Percentiles rank a stretch among this genome's conserved stretches.
These are phyloP conservation scores for Neofusicoccum sp. DNA, from an alignment of 2,329 filamentous ascomycete genomes.

Conservation along the genomic window DNA sequence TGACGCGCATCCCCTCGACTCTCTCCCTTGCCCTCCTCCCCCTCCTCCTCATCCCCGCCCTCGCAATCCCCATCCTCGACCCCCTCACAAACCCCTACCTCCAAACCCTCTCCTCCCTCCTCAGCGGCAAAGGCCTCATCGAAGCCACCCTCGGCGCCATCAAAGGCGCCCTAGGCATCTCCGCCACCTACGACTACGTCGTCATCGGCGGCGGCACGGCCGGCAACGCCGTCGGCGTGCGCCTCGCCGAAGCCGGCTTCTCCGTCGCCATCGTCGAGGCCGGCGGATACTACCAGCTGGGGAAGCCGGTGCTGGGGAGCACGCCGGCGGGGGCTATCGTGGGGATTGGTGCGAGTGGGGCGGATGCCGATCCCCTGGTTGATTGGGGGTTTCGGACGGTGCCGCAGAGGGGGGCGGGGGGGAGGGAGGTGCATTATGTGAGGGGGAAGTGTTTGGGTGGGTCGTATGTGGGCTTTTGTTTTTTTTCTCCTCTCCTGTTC, in stretches of 20 bases:
- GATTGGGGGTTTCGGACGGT: slow-evolving; percentile 28
- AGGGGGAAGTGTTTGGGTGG: slow-evolving; percentile 23
- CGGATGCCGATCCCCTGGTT: slow-evolving; percentile 28
- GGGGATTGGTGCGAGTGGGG: slow-evolving; percentile 22
- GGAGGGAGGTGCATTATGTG: slow-evolving; percentile 25
- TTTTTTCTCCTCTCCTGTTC: slow-evolving; percentile 21
- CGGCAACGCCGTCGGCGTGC: slow-evolving; percentile 25
- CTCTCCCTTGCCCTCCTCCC: too few relatives aligned
- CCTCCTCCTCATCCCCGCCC: too few relatives aligned
- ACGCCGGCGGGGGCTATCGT: slow-evolving; percentile 28
- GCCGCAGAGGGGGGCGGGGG: slow-evolving; percentile 23
- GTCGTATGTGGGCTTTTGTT: slow-evolving; percentile 31
- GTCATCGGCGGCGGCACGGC: slow-evolving; percentile 23
- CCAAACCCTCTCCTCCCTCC: slow-evolving; percentile 9
- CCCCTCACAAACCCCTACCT: not conserved
- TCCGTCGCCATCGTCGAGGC: slow-evolving; percentile 36
- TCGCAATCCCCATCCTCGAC: not conserved
- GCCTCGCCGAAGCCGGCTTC: slow-evolving; percentile 21
- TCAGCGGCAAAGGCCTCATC: slow-evolving; percentile 18
- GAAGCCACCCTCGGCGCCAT: not conserved
- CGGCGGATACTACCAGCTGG: slow-evolving; percentile 30
- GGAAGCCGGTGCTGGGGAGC: slow-evolving; percentile 25
- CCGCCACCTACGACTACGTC: slow-evolving; percentile 6
- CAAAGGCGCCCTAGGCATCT: not conserved
- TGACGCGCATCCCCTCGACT: too few relatives aligned